Evolutionary conservation across 257 asterid genomes (phyloP).

Genomic region (Haberlea rhodopensis): DNA sequence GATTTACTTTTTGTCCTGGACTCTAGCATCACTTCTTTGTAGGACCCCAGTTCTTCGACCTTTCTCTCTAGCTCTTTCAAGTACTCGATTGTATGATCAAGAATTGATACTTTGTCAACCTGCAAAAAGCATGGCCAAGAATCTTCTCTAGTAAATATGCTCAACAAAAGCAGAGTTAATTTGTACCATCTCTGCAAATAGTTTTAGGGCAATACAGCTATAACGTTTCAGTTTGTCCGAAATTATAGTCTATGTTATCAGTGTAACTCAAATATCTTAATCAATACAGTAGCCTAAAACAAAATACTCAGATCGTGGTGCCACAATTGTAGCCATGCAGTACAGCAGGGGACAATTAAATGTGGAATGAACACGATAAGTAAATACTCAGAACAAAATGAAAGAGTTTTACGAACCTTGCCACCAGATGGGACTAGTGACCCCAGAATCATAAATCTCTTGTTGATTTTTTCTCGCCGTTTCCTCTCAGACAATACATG

Average conservation of each 20-base stretch:
- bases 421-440: conserved; percentile 80
- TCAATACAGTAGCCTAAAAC: background rate
- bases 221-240: background rate
- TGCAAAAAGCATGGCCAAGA: conserved; percentile 31
- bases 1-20: conserved; percentile 39
- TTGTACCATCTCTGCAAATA: background rate
- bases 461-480: conserved; percentile 72
- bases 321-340: background rate
- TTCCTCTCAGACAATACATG: conserved; percentile 77
- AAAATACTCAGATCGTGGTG: background rate
- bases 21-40: conserved; percentile 39
- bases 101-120: conserved; percentile 86
- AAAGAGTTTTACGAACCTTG: conserved; percentile 52
- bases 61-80: conserved; percentile 72
- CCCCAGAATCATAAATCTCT: conserved; percentile 69
- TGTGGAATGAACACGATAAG: background rate
- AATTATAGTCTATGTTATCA: background rate
- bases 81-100: conserved; percentile 77
- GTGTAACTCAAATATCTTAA: too few species aligned
- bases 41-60: conserved; percentile 61
- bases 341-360: background rate
- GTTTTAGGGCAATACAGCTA: too few species aligned
- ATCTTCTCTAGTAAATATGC: background rate
- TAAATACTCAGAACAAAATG: background rate
- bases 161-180: background rate